phyloP scores from a whole-genome alignment of 805 yeast species.

The Ogataea haglerorum region DNA sequence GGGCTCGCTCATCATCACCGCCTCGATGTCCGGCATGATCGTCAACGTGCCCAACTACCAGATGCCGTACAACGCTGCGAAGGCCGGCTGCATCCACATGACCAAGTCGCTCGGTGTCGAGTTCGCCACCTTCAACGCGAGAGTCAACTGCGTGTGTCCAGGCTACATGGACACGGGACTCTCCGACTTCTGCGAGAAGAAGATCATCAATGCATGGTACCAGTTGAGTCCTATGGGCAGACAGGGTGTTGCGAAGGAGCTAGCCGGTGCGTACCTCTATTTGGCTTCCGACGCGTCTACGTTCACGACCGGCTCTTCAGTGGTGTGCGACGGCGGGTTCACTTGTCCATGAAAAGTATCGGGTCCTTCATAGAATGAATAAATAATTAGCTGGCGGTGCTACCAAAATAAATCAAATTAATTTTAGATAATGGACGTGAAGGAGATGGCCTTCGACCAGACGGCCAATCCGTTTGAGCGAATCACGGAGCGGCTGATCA shows the following conservation, averaged over 20 bases:
- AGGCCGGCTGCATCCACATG: conserved; percentile 48
- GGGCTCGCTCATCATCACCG: conserved; percentile 51
- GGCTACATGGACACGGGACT: conserved; percentile 52
- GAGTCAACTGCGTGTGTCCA: conserved; percentile 51
- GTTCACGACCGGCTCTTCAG: conserved; percentile 49
- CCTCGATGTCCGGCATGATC: conserved; percentile 54
- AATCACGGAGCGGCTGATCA: conserved; percentile 24
- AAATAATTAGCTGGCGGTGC: conserved; percentile 2
- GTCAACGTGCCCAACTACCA: conserved; percentile 53
- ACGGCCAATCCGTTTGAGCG: conserved; percentile 27
- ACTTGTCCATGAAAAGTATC: conserved; percentile 16
- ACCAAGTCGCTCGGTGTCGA: conserved; percentile 47
- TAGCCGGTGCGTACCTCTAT: conserved; percentile 51
- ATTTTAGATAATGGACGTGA: conserved; percentile 14
- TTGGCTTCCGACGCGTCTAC: conserved; percentile 51
- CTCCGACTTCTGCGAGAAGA: conserved; percentile 30
- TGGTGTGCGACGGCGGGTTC: conserved; percentile 53
- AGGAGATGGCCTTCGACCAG: conserved; percentile 23
- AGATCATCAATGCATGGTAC: conserved; percentile 30
- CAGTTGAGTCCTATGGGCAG: conserved; percentile 44
- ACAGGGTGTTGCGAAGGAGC: conserved; percentile 48
- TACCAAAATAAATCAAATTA: too few species aligned
- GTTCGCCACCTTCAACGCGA: conserved; percentile 44
- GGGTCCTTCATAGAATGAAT: neutral
- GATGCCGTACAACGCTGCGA: conserved; percentile 48